These are phyloP conservation scores for Lippia alba DNA, from an alignment of 305 asterid genomes.

Conservation along the genomic window DNA sequence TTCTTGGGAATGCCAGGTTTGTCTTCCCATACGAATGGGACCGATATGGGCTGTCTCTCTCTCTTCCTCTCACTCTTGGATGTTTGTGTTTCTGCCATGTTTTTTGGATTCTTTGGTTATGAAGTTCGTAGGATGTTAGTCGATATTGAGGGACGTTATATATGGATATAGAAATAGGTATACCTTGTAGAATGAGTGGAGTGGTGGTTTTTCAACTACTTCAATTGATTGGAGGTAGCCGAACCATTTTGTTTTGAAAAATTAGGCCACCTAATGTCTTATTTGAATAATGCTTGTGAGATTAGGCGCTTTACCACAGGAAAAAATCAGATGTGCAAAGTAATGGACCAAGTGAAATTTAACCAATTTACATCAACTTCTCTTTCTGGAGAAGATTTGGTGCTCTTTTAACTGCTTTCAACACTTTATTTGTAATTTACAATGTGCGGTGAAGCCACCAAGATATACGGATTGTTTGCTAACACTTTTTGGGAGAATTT, in stretches of 20 bases:
- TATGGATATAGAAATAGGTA: slow-evolving; percentile 1
- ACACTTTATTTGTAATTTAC: too few species aligned
- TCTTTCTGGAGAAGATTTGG: too few species aligned
- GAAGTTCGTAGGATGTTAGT: slow-evolving; percentile 17
- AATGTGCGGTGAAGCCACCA: too few species aligned
- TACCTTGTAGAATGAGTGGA: slow-evolving; percentile 41
- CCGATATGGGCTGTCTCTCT: slow-evolving; percentile 65
- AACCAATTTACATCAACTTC: too few species aligned
- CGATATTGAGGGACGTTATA: slow-evolving; percentile 12
- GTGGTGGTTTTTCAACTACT: slow-evolving; percentile 53
- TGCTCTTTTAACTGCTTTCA: too few species aligned
- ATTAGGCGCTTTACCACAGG: too few species aligned
- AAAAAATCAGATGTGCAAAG: too few species aligned
- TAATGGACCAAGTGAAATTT: too few species aligned
- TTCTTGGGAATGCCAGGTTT: slow-evolving; percentile 75
- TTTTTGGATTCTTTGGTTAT: slow-evolving; percentile 23
- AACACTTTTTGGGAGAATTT: too few species aligned
- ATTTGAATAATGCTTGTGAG: slow-evolving; percentile 25
- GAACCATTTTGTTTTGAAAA: slow-evolving; percentile 47
- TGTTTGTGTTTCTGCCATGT: slow-evolving; percentile 54
- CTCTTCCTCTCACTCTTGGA: slow-evolving; percentile 49
- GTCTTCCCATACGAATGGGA: slow-evolving; percentile 86
- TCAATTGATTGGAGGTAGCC: slow-evolving; percentile 50
- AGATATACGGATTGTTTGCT: too few species aligned
- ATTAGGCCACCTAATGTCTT: slow-evolving; percentile 64